These are phyloP conservation scores for Aspergillus latus DNA, from an alignment of 2,329 filamentous ascomycete species.

Conservation along the genomic window DNA sequence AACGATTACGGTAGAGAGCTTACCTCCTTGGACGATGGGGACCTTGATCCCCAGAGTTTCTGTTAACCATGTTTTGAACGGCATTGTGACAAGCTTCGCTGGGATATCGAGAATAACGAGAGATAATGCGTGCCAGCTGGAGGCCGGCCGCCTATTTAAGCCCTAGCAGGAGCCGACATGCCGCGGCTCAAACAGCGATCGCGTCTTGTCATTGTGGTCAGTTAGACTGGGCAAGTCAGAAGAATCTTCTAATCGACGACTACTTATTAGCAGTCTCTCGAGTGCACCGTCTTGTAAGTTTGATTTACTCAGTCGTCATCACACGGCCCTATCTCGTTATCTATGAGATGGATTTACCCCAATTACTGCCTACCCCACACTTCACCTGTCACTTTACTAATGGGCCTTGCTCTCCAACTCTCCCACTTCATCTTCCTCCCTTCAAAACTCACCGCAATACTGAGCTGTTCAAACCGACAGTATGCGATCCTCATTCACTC, in stretches of 20 bases:
- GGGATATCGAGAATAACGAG: no score
- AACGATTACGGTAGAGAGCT: neutral
- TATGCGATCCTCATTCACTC: neutral
- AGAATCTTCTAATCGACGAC: no score
- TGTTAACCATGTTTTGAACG: conserved; percentile 14
- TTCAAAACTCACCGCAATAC: neutral
- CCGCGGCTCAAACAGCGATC: neutral
- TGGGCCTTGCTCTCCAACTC: neutral
- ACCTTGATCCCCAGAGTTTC: conserved; percentile 11
- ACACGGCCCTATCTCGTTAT: neutral
- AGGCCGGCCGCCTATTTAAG: neutral
- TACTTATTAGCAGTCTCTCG: no score
- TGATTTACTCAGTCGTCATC: no score
- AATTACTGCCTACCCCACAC: neutral
- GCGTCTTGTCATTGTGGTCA: neutral
- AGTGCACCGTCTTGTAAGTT: no score
- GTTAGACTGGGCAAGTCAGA: no score
- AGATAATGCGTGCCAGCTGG: no score
- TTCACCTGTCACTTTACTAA: neutral
- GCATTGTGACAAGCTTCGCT: neutral
- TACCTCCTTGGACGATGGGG: conserved; percentile 15
- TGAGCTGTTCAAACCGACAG: neutral
- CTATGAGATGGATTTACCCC: neutral
- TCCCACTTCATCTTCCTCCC: neutral
- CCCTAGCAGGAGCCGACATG: conserved; percentile 1